These are phyloP conservation scores for Penicillium hesseltinei DNA, from an alignment of 2,329 filamentous ascomycete genomes.

Conservation along the genomic window DNA sequence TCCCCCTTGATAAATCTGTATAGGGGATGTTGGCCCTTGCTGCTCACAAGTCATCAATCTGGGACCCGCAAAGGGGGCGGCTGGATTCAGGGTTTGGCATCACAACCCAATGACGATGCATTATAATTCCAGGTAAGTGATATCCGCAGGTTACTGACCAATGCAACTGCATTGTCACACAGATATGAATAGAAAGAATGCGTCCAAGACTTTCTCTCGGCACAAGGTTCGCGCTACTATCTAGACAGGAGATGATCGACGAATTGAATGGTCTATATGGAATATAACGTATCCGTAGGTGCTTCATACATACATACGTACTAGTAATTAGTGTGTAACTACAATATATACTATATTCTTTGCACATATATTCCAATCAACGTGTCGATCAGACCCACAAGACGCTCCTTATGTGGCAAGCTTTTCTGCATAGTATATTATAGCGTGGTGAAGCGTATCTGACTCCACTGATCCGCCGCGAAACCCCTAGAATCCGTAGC, in stretches of 20 bases:
- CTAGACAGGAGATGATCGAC: conserved; percentile 21
- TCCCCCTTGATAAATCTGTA: conserved; percentile 8
- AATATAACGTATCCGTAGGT: neutral
- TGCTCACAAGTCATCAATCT: neutral
- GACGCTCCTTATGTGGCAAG: neutral
- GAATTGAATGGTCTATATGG: conserved; percentile 14
- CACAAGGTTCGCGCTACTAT: conserved; percentile 17
- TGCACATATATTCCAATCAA: conserved; percentile 16
- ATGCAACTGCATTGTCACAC: conserved; percentile 13
- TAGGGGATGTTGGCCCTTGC: conserved; percentile 12
- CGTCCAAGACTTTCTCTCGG: neutral
- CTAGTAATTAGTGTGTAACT: neutral
- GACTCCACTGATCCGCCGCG: conserved; percentile 9
- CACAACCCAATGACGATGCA: conserved; percentile 6
- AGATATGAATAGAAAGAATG: conserved; percentile 20
- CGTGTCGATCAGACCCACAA: conserved; percentile 19
- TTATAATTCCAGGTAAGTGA: conserved; percentile 1
- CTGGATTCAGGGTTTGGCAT: neutral
- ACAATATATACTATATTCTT: neutral
- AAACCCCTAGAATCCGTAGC: neutral
- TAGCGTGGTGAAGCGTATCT: neutral
- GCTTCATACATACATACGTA: neutral
- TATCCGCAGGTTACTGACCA: neutral
- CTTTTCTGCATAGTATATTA: neutral
- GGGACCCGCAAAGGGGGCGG: conserved; percentile 3